Evolutionary conservation across 345 rosid species (phyloP), one percentile per base, ranked within the genome.

Genomic region (Cardamine resedifolia): DNA sequence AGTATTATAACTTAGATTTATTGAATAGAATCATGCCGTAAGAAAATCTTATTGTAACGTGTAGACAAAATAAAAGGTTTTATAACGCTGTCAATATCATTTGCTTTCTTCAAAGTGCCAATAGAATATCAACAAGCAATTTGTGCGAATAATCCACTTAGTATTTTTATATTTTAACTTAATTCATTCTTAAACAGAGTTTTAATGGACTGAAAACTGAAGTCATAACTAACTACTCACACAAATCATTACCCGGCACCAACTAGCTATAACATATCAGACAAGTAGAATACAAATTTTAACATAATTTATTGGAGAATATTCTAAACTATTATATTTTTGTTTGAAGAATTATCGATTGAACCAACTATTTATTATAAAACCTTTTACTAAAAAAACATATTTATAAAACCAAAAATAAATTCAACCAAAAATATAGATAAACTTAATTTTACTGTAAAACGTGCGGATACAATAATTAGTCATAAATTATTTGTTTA

Each of bases 141-240:
- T 66, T 60, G n/a, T 60, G 62, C 31, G 56, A 75, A 61, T 60
- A 68, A 68, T 51, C 49, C 69, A 68, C 73, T 31, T 23, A 5
- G 9, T 19, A 23, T 30, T 47, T 50, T 60, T 43, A 21, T 15
- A 34, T 6, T 43, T 30, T 7, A 47, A 18, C 49, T 33, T 56
- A 7, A 7, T 19, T 26, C 23, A 66, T n/a, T 31, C 31, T 27
- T 11, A 43, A 16, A 58, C 3, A 28, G 15, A 66, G 14, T 39
- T 39, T 58, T 9, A 45, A 19, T 47, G 28, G 59, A 47, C 44
- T 43, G 66, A 49, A 49, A 51, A 47, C 44, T 43, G 66, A 49
- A 49, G 52, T 49, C 66, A 26, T 5, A n/a, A 6, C 6, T 57
- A 63, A 43, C 64, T 16, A 11, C 28, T 53, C 70, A 53, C 44